Conservation (phyloP, 2,329 filamentous ascomycete species). For the Phialophora tarda region DNA sequence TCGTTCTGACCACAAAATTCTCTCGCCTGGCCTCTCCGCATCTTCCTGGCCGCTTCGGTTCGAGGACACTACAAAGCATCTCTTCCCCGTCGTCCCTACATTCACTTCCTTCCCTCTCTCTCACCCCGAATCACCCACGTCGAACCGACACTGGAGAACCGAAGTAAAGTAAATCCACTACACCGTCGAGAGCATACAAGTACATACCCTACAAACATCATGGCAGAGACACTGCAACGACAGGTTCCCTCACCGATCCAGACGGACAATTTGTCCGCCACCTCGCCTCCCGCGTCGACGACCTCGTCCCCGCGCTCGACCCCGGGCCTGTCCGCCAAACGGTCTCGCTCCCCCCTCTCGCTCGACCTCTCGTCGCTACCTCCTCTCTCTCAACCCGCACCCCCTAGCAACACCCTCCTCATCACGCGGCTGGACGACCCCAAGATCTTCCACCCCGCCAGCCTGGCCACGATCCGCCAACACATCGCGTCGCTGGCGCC, state of each 20-base stretch:
- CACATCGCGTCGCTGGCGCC: constrained; percentile 50
- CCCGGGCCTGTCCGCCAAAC: constrained; percentile 27
- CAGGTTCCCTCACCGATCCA: constrained; percentile 27
- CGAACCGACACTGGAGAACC: background rate
- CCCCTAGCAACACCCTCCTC: constrained; percentile 58
- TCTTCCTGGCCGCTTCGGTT: background rate
- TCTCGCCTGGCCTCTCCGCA: constrained; percentile 17
- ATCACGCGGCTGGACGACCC: constrained; percentile 56
- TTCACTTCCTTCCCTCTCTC: background rate
- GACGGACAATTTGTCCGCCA: constrained; percentile 25
- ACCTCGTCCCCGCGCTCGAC: constrained; percentile 42
- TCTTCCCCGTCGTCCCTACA: background rate
- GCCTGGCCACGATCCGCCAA: constrained; percentile 51
- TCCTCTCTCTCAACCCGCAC: constrained; percentile 52
- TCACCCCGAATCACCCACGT: background rate
- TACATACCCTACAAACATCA: constrained; percentile 3
- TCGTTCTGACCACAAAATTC: constrained; percentile 21
- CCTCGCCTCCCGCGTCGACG: constrained; percentile 40
- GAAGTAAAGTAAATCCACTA: background rate
- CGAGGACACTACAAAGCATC: constrained; percentile 8
- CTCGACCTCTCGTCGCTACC: constrained; percentile 55
- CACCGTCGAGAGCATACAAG: constrained; percentile 1
- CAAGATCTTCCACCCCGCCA: constrained; percentile 53
- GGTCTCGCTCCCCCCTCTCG: constrained; percentile 46
- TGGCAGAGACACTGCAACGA: constrained; percentile 25